Base-by-base conservation (phyloP, 1,284 basidiomycete genomes). In the Apiotrichum gamsii region DNA sequence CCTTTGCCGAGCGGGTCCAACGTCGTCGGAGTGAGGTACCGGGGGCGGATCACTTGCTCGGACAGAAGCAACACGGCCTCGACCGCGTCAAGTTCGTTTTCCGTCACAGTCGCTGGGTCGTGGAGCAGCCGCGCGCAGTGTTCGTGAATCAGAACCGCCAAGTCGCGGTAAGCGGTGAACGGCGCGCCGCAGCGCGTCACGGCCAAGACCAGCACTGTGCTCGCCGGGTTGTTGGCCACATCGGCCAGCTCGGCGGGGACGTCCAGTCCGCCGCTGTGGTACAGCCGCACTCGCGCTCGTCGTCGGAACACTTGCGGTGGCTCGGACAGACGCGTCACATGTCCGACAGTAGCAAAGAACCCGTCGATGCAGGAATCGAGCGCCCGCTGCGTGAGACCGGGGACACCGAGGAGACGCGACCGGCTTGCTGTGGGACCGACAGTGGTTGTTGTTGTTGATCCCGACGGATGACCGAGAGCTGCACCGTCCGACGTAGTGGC, bases 1-100 rank as follows among this genome's bases (percentile, higher is more conserved):
- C 49, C 49, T 23, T 50, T 50, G 19, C 49, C 49, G 13, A 50
- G 43, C 15, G 49, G 49, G 21, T 50, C 43, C n/a, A 50, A 28
- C 8, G 28, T 18, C 1, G 29, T 34, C 3, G 43, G 21, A 4
- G 39, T 38, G 11, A 25, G 14, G 13, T 42, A 39, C 4, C 49
- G 39, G 2, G 49, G 35, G 9, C 35, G 39, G 2, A 50, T 25
- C 8, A 30, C 31, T 6, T 42, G 32, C 31, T 50, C 49, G 9
- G 49, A 45, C 8, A 50, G 39, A 1, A 50, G 30, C 6, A 42
- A 23, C 10, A 50, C 23, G 5, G 49, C 33, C 20, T 50, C 49
- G 24, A 50, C 29, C 4, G 39, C 43, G 29, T 50, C 49, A 10
- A 45, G 19, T 2, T 28, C 28, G 33, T 31, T 28, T 1, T n/a